Percentiles rank a stretch among this genome's conserved stretches.
Conservation (phyloP, 345 rosid species). For the Arabidopsis suecica region DNA sequence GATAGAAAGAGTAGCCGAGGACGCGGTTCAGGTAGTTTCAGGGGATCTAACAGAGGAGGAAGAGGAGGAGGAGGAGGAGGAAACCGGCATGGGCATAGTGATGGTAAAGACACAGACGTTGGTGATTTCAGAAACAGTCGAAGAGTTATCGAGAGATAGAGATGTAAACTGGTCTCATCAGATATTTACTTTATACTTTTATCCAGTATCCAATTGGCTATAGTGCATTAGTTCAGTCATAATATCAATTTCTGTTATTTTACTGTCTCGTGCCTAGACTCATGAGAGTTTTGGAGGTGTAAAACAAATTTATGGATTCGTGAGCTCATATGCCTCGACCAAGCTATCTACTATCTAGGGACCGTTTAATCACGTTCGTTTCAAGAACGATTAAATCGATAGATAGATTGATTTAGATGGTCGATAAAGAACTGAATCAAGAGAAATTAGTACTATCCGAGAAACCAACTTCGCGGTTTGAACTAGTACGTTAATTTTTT, state of each 20-base stretch:
- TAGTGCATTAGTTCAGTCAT: background rate
- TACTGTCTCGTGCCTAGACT: too few relatives aligned
- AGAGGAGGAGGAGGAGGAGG: slow-evolving; percentile 32
- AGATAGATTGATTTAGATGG: too few relatives aligned
- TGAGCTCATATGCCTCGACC: too few relatives aligned
- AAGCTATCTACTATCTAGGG: too few relatives aligned
- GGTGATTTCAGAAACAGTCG: slow-evolving; percentile 46
- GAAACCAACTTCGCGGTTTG: too few relatives aligned
- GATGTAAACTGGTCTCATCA: slow-evolving; percentile 16
- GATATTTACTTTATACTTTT: background rate
- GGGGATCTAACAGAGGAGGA: slow-evolving; percentile 45
- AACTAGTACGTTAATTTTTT: too few relatives aligned
- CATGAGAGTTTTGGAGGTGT: background rate
- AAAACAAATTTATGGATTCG: too few relatives aligned
- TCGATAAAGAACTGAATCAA: too few relatives aligned
- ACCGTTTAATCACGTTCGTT: too few relatives aligned
- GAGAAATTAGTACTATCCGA: too few relatives aligned
- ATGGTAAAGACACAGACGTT: slow-evolving; percentile 41
- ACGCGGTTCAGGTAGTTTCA: slow-evolving; percentile 34
- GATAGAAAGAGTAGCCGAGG: slow-evolving; percentile 48
- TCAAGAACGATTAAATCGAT: too few relatives aligned
- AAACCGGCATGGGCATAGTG: slow-evolving; percentile 24
- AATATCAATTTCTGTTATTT: background rate
- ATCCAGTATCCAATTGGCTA: background rate
- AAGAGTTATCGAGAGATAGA: slow-evolving; percentile 48